A percentile compares a stretch with the other conserved stretches of the same genome.
phyloP scores from a whole-genome alignment of 1,284 basidiomycete species.

The Ustilago esculenta region DNA sequence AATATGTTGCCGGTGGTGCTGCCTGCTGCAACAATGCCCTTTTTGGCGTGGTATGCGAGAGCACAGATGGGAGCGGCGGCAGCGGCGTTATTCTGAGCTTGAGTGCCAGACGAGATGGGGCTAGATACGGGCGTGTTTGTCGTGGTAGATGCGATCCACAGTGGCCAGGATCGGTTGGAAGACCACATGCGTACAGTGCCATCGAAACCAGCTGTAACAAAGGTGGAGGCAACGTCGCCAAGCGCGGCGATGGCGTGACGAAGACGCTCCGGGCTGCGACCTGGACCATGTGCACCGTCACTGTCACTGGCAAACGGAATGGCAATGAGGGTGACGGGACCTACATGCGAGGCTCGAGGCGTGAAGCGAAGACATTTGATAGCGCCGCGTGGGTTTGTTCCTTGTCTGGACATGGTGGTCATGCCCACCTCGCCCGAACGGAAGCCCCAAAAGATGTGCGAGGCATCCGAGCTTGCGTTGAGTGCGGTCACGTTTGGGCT shows the following conservation, averaged over 20 bases:
- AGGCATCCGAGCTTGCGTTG: slow-evolving; percentile 75
- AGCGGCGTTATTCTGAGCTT: slow-evolving; percentile 13
- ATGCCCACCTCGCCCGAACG: slow-evolving; percentile 77
- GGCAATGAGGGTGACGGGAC: slow-evolving; percentile 53
- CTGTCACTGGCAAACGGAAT: slow-evolving; percentile 52
- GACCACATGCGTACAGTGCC: slow-evolving; percentile 63
- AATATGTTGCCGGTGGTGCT: slow-evolving; percentile 52
- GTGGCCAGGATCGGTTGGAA: slow-evolving; percentile 42
- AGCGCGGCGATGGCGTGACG: slow-evolving; percentile 53
- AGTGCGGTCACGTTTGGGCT: slow-evolving; percentile 73
- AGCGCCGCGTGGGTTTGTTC: slow-evolving; percentile 58
- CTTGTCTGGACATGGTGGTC: slow-evolving; percentile 69
- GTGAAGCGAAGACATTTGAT: slow-evolving; percentile 52
- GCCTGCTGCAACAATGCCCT: slow-evolving; percentile 56
- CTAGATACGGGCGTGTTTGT: slow-evolving; percentile 18
- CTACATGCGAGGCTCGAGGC: slow-evolving; percentile 43
- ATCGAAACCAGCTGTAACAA: slow-evolving; percentile 61
- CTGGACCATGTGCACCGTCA: slow-evolving; percentile 56
- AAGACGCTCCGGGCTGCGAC: slow-evolving; percentile 51
- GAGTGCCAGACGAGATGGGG: slow-evolving; percentile 16
- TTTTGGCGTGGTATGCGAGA: slow-evolving; percentile 55
- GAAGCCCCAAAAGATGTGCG: slow-evolving; percentile 80
- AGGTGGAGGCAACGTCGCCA: slow-evolving; percentile 56
- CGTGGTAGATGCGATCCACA: slow-evolving; percentile 49
- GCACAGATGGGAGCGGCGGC: slow-evolving; percentile 37